Evolutionary conservation across 257 asterid species (phyloP).

Genomic region (Nicotiana attenuata): DNA sequence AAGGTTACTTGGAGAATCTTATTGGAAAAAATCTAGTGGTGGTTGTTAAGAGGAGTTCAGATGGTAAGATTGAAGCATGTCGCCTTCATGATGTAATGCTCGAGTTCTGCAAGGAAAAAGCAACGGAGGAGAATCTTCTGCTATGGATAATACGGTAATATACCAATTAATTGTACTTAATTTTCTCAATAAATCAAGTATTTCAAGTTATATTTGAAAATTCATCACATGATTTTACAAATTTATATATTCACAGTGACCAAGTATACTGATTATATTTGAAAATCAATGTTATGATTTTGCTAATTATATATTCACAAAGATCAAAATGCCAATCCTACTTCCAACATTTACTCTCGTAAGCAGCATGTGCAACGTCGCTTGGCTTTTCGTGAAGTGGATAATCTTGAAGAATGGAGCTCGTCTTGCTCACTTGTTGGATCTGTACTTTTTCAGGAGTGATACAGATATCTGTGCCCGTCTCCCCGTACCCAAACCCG

Average conservation of each 20-base stretch:
- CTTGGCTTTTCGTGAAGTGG: background rate
- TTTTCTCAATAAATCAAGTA: background rate
- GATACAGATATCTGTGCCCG: too few species aligned
- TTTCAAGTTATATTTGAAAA: background rate
- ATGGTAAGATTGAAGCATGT: slow-evolving; percentile 13
- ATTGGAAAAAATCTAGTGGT: slow-evolving; percentile 10
- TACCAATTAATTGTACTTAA: background rate
- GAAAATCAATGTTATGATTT: background rate
- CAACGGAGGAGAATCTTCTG: slow-evolving; percentile 5
- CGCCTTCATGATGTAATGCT: slow-evolving; percentile 15
- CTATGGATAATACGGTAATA: background rate
- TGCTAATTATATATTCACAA: background rate
- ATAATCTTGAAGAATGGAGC: background rate
- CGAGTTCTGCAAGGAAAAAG: slow-evolving; percentile 10
- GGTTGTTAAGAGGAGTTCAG: background rate
- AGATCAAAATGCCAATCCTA: background rate
- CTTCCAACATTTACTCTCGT: background rate
- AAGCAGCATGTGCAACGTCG: background rate
- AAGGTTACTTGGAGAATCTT: slow-evolving; percentile 17
- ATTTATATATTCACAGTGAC: background rate
- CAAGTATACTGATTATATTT: background rate
- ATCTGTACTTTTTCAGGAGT: background rate
- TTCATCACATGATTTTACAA: background rate
- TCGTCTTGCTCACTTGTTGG: background rate
- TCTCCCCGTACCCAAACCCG: background rate